Evolutionary conservation across 2,329 filamentous ascomycete genomes (phyloP), one percentile per base, ranked within the genome.

Genomic region (Exophiala dermatitidis): DNA sequence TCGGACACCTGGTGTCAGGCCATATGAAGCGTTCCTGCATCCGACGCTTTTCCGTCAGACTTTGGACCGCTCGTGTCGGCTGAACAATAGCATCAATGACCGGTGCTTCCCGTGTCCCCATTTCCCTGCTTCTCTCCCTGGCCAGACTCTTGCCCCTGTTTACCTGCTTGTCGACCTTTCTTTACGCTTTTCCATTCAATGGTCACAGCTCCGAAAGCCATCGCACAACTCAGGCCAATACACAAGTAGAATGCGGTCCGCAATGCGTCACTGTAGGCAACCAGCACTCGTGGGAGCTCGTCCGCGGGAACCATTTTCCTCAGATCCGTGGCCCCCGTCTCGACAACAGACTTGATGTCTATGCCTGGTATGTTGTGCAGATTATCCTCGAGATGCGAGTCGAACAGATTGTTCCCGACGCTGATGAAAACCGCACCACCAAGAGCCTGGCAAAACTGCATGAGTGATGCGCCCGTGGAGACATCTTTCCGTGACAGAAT

Each of bases 101-200:
- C 19, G 19, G 19, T 19, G 19, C 19, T 19, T 19, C 19, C 19
- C 19, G 19, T 19, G 19, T 19, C 19, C 19, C 19, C 19, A 19
- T 19, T 19, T 19, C 19, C 19, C 19, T 19, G 19, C 19, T 19
- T 19, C 19, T 19, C 19, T 19, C 19, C 19, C 19, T 19, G 19
- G 19, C 19, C 19, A 19, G 19, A 19, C 19, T 19, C 19, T 19
- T 19, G 19, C 19, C 19, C 19, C 19, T 19, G 19, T 19, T 19
- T 19, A 19, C 19, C 19, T 19, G 19, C 19, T 19, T 19, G 19
- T 19, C 19, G 19, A 19, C 19, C 19, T 19, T 19, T 19, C 19
- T 19, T 19, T 19, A 86, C 82, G 58, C 72, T 82, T 65, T 73
- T 78, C 82, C 82, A 86, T 69, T 86, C 78, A 58, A 86, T 75